phyloP scores from a whole-genome alignment of 1,139 yeast genomes.

The Saccharomyces uvarum region DNA sequence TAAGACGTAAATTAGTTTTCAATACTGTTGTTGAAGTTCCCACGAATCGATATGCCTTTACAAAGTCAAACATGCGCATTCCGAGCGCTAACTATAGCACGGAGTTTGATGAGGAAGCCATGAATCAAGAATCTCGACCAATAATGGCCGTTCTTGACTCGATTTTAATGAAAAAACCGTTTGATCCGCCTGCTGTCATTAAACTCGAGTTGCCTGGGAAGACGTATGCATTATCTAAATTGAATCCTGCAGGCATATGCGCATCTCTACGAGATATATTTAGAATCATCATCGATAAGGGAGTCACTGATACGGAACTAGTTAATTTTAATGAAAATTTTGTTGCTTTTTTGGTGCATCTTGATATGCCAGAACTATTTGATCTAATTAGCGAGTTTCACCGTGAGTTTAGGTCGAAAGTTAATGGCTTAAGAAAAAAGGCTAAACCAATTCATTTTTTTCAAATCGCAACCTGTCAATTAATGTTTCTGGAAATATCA shows the following conservation, averaged over 20 bases:
- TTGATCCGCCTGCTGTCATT: conserved; percentile 15
- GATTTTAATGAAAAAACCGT: conserved; percentile 5
- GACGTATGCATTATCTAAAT: conserved; percentile 19
- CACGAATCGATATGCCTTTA: conserved; percentile 11
- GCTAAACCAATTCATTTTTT: conserved; percentile 31
- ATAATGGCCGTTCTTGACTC: background rate
- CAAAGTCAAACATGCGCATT: conserved; percentile 3
- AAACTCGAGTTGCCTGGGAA: conserved; percentile 12
- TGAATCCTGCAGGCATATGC: conserved; percentile 10
- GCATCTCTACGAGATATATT: conserved; percentile 13
- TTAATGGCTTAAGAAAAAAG: conserved; percentile 14
- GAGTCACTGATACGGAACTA: conserved; percentile 24
- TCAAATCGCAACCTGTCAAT: conserved; percentile 26
- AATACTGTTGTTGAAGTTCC: conserved; percentile 25
- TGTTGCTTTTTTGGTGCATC: conserved; percentile 16
- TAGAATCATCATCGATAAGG: conserved; percentile 18
- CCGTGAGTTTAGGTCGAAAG: conserved; percentile 22
- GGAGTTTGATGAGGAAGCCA: background rate
- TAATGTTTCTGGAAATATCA: conserved; percentile 24
- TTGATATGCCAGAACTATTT: conserved; percentile 17
- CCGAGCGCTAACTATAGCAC: background rate
- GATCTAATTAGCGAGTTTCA: conserved; percentile 22
- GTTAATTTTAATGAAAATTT: conserved; percentile 11
- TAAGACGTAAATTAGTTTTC: conserved; percentile 15
- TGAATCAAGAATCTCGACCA: background rate